Evolutionary conservation across 192 early-diverging fungal genomes (phyloP), one percentile per base, ranked within the genome.

Genomic region (Coemansia sp.): DNA sequence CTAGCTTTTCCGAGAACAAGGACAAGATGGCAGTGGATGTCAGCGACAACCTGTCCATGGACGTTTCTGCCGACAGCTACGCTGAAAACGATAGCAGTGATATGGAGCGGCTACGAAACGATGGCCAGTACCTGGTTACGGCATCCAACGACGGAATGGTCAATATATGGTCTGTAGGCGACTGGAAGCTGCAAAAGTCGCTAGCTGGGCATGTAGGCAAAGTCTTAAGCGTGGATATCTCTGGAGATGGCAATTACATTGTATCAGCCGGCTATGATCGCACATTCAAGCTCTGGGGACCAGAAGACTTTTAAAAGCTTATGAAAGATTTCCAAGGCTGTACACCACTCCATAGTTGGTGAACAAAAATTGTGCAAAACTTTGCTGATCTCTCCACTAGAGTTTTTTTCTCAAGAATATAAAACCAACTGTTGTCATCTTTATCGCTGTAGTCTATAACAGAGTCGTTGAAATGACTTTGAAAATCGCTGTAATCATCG

Each of bases 151-250:
- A 99, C 67, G 94, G 95, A 1, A 88, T 92, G 8, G 87, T 95
- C 54, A 99, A 95, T 73, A 75, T 99, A 6, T 99, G 94, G 93
- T 91, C 91, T 32, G 91, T 90, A 15, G 97, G 96, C 45, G 96
- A 98, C 74, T 99, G 90, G 87, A 95, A 93, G 74, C 87, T 94
- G 56, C 80, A 97, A 63, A 95, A 93, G 70, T 91, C 89, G 41
- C 83, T 99, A 58, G 85, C 90, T 17, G 96, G 96, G 0, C 89
- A 97, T 63, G 92, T 94, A 51, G 92, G 92, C 62, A 96, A 94
- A 72, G 93, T 99, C 1, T 93, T 94, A 86, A 84, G 91, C 54
- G 80, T 95, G 14, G 97, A 99, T 78, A 83, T 98, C 32, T 90
- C 64, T 3, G 18, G 72, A 75, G 89, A 99, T 80, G 92, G 93